Evolutionary conservation across 2,329 filamentous ascomycete genomes (phyloP).

Genomic region (Cladophialophora carrionii): DNA sequence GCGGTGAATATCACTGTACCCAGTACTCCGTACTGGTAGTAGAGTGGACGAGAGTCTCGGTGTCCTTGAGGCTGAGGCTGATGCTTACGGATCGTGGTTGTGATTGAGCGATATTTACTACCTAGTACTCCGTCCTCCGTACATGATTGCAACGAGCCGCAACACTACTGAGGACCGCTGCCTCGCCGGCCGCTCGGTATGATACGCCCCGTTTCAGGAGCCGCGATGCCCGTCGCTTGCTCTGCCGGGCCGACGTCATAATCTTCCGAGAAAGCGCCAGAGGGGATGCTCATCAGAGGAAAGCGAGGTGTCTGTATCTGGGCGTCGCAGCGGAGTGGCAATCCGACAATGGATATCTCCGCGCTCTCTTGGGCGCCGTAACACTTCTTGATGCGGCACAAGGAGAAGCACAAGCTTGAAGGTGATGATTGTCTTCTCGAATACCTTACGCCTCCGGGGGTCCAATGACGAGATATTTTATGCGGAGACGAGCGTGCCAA

Average conservation of each 20-base stretch:
- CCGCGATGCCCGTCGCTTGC: neutral
- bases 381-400: neutral
- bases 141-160: neutral
- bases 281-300: neutral
- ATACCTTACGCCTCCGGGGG: neutral
- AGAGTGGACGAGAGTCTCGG: neutral
- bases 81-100: neutral
- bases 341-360: neutral
- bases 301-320: neutral
- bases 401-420: neutral
- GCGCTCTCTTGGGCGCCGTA: neutral
- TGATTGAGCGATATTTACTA: neutral
- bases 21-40: too few species aligned
- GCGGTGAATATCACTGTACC: neutral
- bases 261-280: neutral
- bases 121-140: too few species aligned
- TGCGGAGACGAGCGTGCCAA: conserved; percentile 21
- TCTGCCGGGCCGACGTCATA: neutral
- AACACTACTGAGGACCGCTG: neutral
- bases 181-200: neutral
- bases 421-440: conserved; percentile 7
- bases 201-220: neutral
- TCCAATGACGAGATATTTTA: neutral
- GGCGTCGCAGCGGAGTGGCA: neutral
- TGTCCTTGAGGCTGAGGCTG: conserved; percentile 8